phyloP scores from a whole-genome alignment of 1,139 yeast genomes.

The Hemisphaericaspora lyxosophila region DNA sequence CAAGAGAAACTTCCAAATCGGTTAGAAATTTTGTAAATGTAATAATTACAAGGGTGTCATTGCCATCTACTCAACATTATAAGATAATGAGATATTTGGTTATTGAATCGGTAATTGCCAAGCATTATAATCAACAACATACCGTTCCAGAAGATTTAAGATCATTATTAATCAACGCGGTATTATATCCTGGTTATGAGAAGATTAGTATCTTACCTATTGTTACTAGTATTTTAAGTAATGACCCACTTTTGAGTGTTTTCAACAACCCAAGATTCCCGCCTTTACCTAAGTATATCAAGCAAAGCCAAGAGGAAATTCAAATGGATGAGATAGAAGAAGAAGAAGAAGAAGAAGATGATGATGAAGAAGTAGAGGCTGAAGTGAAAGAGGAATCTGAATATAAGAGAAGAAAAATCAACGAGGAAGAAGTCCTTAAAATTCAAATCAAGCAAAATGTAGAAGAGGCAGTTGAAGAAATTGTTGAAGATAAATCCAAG shows the following conservation, averaged over 20 bases:
- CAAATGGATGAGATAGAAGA: constrained; percentile 17
- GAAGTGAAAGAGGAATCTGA: neutral
- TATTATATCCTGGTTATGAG: constrained; percentile 63
- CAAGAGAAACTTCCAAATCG: constrained; percentile 31
- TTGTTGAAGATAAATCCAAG: constrained; percentile 8
- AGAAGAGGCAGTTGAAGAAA: constrained; percentile 16
- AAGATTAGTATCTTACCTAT: constrained; percentile 71
- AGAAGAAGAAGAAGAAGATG: constrained; percentile 11
- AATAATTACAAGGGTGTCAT: constrained; percentile 48
- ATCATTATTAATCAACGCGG: constrained; percentile 49
- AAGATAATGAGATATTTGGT: constrained; percentile 59
- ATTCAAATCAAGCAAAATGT: constrained; percentile 15
- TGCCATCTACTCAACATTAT: constrained; percentile 65
- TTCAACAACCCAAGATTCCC: constrained; percentile 81
- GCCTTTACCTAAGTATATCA: constrained; percentile 45
- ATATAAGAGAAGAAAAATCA: constrained; percentile 2
- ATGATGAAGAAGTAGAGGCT: constrained; percentile 13
- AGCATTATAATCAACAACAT: constrained; percentile 26
- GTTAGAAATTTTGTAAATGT: constrained; percentile 51
- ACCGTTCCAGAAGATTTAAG: constrained; percentile 32
- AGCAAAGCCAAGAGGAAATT: constrained; percentile 21
- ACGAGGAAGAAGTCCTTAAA: constrained; percentile 9
- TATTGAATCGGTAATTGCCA: constrained; percentile 41
- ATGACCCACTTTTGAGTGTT: constrained; percentile 46
- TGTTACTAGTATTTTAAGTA: constrained; percentile 51